These are phyloP conservation scores for Phytophthora idaei DNA, from an alignment of 352 stramenopile species.

Conservation along the genomic window DNA sequence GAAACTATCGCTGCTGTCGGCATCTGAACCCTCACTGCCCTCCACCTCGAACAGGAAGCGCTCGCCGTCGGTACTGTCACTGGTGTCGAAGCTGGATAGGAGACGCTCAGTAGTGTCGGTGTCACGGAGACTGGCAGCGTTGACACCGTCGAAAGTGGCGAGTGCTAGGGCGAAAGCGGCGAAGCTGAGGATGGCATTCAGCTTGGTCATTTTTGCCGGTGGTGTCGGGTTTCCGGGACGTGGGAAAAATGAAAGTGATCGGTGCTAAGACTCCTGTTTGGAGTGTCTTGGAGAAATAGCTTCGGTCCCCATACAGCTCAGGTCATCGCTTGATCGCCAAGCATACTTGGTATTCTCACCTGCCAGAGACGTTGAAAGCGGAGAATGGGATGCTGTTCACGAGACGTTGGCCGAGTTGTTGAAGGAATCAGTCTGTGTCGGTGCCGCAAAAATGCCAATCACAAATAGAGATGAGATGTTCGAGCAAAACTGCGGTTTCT, in stretches of 20 bases:
- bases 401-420: background rate
- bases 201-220: slow-evolving; percentile 28
- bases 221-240: background rate
- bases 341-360: background rate
- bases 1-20: slow-evolving; percentile 14
- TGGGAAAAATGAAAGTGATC: slow-evolving; percentile 28
- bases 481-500: slow-evolving; percentile 12
- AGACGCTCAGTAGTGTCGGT: background rate
- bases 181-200: slow-evolving; percentile 33
- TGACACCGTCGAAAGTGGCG: slow-evolving; percentile 13
- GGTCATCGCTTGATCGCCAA: background rate
- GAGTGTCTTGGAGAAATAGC: background rate
- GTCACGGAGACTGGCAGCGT: slow-evolving; percentile 20
- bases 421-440: background rate
- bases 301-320: background rate
- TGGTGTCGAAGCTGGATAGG: slow-evolving; percentile 9
- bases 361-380: slow-evolving; percentile 13
- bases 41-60: slow-evolving; percentile 29
- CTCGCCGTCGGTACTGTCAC: slow-evolving; percentile 16
- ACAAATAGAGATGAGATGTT: slow-evolving; percentile 18
- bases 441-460: background rate
- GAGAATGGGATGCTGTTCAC: background rate
- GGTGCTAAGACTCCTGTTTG: background rate
- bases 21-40: slow-evolving; percentile 6
- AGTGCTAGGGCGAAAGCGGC: slow-evolving; percentile 13